Evolutionary conservation across 1,284 basidiomycete genomes (phyloP).

Genomic region (Leccinum griseonigrum): DNA sequence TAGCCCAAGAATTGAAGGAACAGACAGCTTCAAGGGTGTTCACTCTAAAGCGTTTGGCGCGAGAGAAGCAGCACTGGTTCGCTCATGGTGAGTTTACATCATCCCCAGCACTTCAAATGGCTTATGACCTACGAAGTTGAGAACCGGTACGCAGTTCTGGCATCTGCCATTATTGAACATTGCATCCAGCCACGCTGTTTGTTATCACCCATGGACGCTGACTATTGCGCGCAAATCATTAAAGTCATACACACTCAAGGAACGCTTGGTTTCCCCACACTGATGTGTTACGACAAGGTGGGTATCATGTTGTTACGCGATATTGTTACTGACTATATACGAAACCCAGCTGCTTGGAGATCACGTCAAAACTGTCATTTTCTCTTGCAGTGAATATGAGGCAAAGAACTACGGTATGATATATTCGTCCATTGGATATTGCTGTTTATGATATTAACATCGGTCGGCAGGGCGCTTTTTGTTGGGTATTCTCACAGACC

Average conservation of each 20-base stretch:
- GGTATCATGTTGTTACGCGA: conserved; percentile 9
- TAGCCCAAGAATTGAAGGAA: conserved; percentile 72
- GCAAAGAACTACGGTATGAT: conserved; percentile 86
- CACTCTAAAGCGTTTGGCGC: conserved; percentile 72
- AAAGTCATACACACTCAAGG: conserved; percentile 84
- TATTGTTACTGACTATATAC: conserved; percentile 10
- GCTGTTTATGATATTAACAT: neutral
- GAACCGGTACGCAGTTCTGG: conserved; percentile 50
- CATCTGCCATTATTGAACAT: conserved; percentile 76
- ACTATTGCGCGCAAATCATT: conserved; percentile 91
- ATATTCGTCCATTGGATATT: neutral
- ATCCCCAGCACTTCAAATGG: conserved; percentile 1
- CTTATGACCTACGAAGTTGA: conserved; percentile 33
- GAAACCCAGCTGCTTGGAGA: conserved; percentile 71
- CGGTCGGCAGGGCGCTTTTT: conserved; percentile 73
- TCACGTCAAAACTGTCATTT: conserved; percentile 81
- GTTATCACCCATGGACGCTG: conserved; percentile 93
- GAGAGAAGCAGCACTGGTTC: conserved; percentile 92
- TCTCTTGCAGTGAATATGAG: conserved; percentile 94
- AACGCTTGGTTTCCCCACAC: conserved; percentile 83
- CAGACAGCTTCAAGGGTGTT: conserved; percentile 70
- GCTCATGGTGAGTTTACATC: conserved; percentile 53
- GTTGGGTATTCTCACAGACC: conserved; percentile 72
- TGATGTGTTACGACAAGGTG: conserved; percentile 86
- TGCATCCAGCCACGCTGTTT: conserved; percentile 92